Base-by-base conservation (phyloP, 345 rosid species). In the Passiflora organensis region DNA sequence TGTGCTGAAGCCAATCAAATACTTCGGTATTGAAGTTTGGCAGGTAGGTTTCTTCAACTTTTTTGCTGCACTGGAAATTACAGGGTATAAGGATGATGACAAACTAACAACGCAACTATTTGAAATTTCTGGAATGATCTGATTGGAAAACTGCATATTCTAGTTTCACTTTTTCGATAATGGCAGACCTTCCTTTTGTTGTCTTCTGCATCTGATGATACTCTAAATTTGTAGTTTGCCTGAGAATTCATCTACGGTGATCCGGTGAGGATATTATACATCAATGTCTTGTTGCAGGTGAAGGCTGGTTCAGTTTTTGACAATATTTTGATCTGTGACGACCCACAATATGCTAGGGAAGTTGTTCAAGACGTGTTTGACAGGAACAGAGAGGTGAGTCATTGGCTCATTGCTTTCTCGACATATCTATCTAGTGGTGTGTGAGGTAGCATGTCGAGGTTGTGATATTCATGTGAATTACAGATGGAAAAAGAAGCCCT, bases 1-100 rank as follows among this genome's bases (percentile, higher is more conserved):
- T 48, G 97, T 91, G 72, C 64, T 91, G 57, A 91, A 75, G 77
- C 91, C 97, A 34, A 77, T 85, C 17, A 85, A 71, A 75, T 91
- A 87, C 34, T 83, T 80, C 23, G 97, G 97, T 45, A 85, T 91
- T 58, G 97, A 91, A 80, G 91, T 91, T 55, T 91, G 97, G 97
- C 97, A 91, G 87, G 97, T 83, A 52, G 12, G 22, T 38, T 42
- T 49, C 3, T 9, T 37, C n/a, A 5, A n/a, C n/a, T n/a, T n/a
- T n/a, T n/a, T n/a, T n/a, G n/a, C n/a, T 23, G 15, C 21, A 51
- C 38, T 36, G 36, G 16, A 43, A 38, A 0, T 32, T 13, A 24
- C 25, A 15, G 21, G 43, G 16, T 48, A 23, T 45, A 1, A 42
- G n/a, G n/a, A n/a, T n/a, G n/a, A n/a, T n/a, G n/a, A n/a, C n/a